phyloP scores from a whole-genome alignment of 2,329 filamentous ascomycete genomes.

The Sclerotinia subarctica region DNA sequence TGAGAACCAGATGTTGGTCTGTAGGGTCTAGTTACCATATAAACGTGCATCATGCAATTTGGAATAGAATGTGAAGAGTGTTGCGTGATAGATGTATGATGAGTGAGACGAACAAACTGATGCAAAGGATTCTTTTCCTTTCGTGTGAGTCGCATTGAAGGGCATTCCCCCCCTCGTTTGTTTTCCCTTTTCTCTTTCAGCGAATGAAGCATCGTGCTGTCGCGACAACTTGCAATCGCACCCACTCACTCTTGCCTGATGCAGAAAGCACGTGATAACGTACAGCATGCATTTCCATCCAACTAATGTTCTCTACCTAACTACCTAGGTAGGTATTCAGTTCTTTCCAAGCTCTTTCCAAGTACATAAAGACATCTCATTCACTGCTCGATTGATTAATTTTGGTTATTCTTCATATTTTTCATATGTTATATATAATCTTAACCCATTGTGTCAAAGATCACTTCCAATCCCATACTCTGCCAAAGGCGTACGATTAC shows the following conservation, averaged over 20 bases:
- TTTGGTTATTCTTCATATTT: background rate
- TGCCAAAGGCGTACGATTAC: background rate
- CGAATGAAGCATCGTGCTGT: background rate
- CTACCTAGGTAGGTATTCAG: too few species aligned
- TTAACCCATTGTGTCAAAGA: background rate
- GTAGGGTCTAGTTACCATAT: background rate
- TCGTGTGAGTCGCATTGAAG: background rate
- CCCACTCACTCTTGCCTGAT: background rate
- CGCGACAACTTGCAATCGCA: background rate
- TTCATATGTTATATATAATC: background rate
- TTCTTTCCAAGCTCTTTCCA: background rate
- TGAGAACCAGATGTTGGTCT: background rate
- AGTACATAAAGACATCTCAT: background rate
- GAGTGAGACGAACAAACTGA: background rate
- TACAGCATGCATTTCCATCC: constrained; percentile 1
- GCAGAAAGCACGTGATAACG: background rate
- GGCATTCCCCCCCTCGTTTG: background rate
- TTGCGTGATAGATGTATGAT: background rate
- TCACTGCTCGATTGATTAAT: background rate
- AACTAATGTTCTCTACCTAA: background rate
- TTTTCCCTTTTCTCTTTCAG: too few species aligned
- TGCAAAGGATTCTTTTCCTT: background rate
- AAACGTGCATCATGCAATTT: background rate
- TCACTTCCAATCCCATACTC: background rate
- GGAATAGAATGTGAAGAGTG: background rate